phyloP scores from a whole-genome alignment of 495 filamentous ascomycete genomes.

The Hapsidospora chrysogenum region DNA sequence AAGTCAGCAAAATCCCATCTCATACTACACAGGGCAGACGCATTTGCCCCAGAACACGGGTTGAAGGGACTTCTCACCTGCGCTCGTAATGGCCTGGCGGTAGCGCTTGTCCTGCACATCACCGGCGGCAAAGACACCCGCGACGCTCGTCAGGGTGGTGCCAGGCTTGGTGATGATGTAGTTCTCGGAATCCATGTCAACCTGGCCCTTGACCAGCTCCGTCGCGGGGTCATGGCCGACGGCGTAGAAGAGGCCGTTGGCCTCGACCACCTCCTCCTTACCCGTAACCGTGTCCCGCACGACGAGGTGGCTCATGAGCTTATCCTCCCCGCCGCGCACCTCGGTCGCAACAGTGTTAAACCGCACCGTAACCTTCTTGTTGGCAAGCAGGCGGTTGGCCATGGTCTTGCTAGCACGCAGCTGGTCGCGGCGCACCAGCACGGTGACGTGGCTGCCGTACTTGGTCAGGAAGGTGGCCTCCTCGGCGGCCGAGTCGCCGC shows the following conservation, averaged over 20 bases:
- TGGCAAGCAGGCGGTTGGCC: slow-evolving; percentile 62
- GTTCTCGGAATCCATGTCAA: slow-evolving; percentile 67
- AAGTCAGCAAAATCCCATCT: not conserved
- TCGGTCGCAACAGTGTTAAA: slow-evolving; percentile 71
- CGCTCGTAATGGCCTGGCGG: slow-evolving; percentile 93
- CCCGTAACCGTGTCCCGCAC: slow-evolving; percentile 67
- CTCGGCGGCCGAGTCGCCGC: slow-evolving; percentile 92
- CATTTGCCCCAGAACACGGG: not conserved
- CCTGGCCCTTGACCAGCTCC: slow-evolving; percentile 64
- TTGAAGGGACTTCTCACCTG: slow-evolving; percentile 64
- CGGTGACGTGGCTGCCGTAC: slow-evolving; percentile 87
- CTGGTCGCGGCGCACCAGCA: slow-evolving; percentile 74
- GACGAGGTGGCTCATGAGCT: slow-evolving; percentile 70
- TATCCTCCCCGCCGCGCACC: slow-evolving; percentile 69
- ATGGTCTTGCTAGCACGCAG: slow-evolving; percentile 82
- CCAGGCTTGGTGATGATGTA: slow-evolving; percentile 86
- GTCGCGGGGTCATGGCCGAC: slow-evolving; percentile 95
- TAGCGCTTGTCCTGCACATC: slow-evolving; percentile 99
- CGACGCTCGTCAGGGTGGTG: slow-evolving; percentile 70
- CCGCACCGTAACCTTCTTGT: slow-evolving; percentile 78
- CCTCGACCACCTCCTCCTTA: slow-evolving; percentile 63
- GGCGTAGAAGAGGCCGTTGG: slow-evolving; percentile 94
- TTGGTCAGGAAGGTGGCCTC: slow-evolving; percentile 96
- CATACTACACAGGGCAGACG: not conserved
- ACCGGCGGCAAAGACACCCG: slow-evolving; percentile 91